phyloP scores from a whole-genome alignment of 805 yeast species.

The Torulaspora indica region DNA sequence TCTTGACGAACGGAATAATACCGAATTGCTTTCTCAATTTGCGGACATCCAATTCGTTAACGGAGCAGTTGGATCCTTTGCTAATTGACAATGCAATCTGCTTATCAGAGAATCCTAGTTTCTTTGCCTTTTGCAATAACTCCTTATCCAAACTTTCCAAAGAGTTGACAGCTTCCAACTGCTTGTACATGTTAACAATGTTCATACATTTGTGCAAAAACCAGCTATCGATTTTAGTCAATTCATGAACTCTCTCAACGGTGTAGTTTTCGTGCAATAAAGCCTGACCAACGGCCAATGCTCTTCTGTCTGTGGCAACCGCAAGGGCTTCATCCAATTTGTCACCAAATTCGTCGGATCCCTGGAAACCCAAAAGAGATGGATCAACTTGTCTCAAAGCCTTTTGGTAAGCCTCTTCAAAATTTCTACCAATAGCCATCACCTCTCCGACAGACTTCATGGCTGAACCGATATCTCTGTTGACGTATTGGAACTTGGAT shows the following conservation, averaged over 20 bases:
- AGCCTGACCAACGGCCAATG: constrained; percentile 98
- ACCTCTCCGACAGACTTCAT: constrained; percentile 99
- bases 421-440: constrained; percentile 97
- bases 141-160: constrained; percentile 61
- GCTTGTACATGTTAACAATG: constrained; percentile 83
- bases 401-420: constrained; percentile 96
- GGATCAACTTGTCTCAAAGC: constrained; percentile 96
- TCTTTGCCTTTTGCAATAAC: constrained; percentile 72
- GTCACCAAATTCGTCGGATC: constrained; percentile 64
- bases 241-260: constrained; percentile 87
- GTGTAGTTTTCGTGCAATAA: constrained; percentile 84
- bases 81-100: constrained; percentile 81
- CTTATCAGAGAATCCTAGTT: constrained; percentile 90
- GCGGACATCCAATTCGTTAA: constrained; percentile 74
- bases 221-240: constrained; percentile 94
- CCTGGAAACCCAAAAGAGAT: constrained; percentile 85
- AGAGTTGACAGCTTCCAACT: constrained; percentile 60
- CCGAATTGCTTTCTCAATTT: constrained; percentile 72
- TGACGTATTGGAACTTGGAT: constrained; percentile 90
- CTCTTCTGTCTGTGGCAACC: constrained; percentile 91
- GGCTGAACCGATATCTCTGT: constrained; percentile 87
- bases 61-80: constrained; percentile 33
- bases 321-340: constrained; percentile 70
- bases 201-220: constrained; percentile 88
- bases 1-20: constrained; percentile 88